Evolutionary conservation across 2,329 filamentous ascomycete species (phyloP), one percentile per base, ranked within the genome.

Genomic region (Pseudomassariella vexata): DNA sequence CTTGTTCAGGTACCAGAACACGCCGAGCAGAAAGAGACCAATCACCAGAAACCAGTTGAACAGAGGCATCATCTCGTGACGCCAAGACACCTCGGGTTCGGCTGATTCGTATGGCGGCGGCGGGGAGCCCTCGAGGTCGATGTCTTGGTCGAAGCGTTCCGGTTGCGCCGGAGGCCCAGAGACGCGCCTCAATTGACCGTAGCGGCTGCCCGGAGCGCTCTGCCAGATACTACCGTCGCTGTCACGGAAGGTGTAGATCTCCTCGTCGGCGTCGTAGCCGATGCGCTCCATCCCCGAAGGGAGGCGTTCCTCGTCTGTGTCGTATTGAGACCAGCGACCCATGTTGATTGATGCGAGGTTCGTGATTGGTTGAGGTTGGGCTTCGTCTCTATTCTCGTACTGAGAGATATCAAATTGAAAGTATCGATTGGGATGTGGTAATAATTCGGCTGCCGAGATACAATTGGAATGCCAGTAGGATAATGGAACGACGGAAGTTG

Each of bases 21-120:
- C 44, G 12, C 64, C 48, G 20, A 76, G 46, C 28, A 78, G 50
- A 37, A 65, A 68, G 11, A 75, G 44, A 4, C 70, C 57, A 32
- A 74, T 59, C 21, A 78, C 50, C 38, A 76, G 51, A 33, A 70
- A 71, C 52, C 76, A 78, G 47, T 76, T 76, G 46, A 78, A 58
- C 41, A 78, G 56, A n/a, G 68, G 68, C 56, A 62, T 64, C 55
- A 71, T 56, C 37, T 71, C 66, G 20, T 63, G 60, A 19, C 73
- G 62, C 64, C 72, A 69, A 5, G 72, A 67, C 19, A 56, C 53
- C 23, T 49, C 12, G 10, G 21, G 39, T 19, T 21, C 32, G 18
- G 28, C 16, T 5, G 16, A 12, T n/a, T 15, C 36, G 30, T 38
- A 8, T 34, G n/a, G 35, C 28, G 18, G 22, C 16, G 16, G 27